Conservation (phyloP, 352 stramenopile species). For the Globisporangium acanthophoron region DNA sequence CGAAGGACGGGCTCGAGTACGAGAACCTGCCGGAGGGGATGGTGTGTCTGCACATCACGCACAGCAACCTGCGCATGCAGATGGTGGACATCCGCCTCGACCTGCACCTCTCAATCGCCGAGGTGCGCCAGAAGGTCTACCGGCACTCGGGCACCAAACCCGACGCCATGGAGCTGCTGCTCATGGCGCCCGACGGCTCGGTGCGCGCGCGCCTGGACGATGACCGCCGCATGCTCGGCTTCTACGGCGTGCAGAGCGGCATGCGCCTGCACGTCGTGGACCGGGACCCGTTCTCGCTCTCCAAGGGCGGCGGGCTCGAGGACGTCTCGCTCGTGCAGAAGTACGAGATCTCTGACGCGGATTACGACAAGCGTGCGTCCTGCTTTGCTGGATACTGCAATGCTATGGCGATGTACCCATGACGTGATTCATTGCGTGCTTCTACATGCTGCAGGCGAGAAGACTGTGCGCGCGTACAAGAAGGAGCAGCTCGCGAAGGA, state of each 20-base stretch:
- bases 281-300: slow-evolving; percentile 95
- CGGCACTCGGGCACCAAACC: slow-evolving; percentile 94
- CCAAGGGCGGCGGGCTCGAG: slow-evolving; percentile 92
- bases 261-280: slow-evolving; percentile 96
- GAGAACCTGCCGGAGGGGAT: slow-evolving; percentile 81
- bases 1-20: slow-evolving; percentile 86
- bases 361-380: slow-evolving; percentile 95
- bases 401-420: too few species aligned
- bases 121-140: slow-evolving; percentile 92
- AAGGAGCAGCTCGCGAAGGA: slow-evolving; percentile 94
- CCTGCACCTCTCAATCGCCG: slow-evolving; percentile 84
- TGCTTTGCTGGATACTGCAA: neutral
- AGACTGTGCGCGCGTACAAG: slow-evolving; percentile 97
- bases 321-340: slow-evolving; percentile 97
- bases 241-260: slow-evolving; percentile 86
- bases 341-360: slow-evolving; percentile 97
- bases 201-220: slow-evolving; percentile 55
- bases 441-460: slow-evolving; percentile 61
- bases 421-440: neutral
- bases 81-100: slow-evolving; percentile 98
- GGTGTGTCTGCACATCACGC: slow-evolving; percentile 94
- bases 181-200: slow-evolving; percentile 52
- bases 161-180: slow-evolving; percentile 79
- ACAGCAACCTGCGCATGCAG: slow-evolving; percentile 95
- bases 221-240: slow-evolving; percentile 85